These are phyloP conservation scores for Penicillium glabrum DNA, from an alignment of 2,329 filamentous ascomycete genomes.

Conservation along the genomic window DNA sequence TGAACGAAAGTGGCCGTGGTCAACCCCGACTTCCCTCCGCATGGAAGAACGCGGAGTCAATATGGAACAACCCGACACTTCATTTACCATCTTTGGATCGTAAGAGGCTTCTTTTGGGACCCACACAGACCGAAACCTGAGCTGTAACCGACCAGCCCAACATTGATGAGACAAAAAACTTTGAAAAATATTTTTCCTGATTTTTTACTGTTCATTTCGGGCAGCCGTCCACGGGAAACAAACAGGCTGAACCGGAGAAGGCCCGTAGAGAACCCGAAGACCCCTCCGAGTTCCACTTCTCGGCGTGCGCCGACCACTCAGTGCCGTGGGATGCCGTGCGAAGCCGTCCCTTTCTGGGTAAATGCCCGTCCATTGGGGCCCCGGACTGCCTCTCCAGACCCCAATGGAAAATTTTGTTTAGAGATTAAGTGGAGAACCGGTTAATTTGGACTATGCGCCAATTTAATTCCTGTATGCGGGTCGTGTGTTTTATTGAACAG, in stretches of 20 bases:
- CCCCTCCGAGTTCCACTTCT: slow-evolving; percentile 10
- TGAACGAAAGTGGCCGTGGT: slow-evolving; percentile 5
- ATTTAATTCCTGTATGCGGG: slow-evolving; percentile 1
- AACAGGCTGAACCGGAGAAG: background rate
- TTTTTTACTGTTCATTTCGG: background rate
- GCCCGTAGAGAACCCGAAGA: background rate
- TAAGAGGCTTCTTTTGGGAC: background rate
- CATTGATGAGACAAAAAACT: background rate
- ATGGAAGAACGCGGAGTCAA: slow-evolving; percentile 1
- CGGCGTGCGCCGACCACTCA: slow-evolving; percentile 8
- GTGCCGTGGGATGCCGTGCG: slow-evolving; percentile 4
- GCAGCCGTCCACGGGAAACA: background rate
- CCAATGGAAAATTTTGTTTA: background rate
- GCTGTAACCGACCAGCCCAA: background rate
- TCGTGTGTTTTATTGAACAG: background rate
- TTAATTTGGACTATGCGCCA: slow-evolving; percentile 7
- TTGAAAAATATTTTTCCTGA: background rate
- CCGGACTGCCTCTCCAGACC: slow-evolving; percentile 15
- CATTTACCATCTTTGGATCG: background rate
- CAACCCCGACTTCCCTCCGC: slow-evolving; percentile 2
- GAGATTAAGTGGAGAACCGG: slow-evolving; percentile 10
- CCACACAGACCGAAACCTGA: background rate
- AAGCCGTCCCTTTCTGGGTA: slow-evolving; percentile 15
- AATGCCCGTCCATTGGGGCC: slow-evolving; percentile 16
- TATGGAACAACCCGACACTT: background rate